Base-by-base conservation (phyloP, 1,284 basidiomycete genomes). In the Apiotrichum akiyoshidainum region DNA sequence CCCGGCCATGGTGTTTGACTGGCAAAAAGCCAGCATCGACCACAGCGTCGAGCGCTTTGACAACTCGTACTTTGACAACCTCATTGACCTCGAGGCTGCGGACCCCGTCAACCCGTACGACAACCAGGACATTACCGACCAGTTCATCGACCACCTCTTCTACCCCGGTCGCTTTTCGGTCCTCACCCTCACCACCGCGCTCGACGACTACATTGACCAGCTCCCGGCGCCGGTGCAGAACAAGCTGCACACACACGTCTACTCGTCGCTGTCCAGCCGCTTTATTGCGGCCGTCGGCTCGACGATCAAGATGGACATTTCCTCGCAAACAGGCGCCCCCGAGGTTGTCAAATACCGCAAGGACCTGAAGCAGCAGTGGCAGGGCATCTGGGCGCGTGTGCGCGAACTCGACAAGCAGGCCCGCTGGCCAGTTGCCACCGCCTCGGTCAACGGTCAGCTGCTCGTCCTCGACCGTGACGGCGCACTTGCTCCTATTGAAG, bases 351-450 rank as follows among this genome's bases (percentile, higher is more conserved):
- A 85, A 54, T 93, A 90, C 73, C 88, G 89, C 84, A 87, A 85
- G 67, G 85, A 87, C 0, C 78, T 94, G 63, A 93, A 91, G 74
- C 81, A 89, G 42, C 91, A 96, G 68, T 96, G 92, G 91, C 88
- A 95, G 68, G 90, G 92, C 2, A 90, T 95, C 69, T 86, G 94
- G 63, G 88, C 92, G 14, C 83, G 90, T 45, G 91, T 90, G 67
- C 85, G 89, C 57, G 90, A 93, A 67, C 81, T 92, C 14, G 91
- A 95, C 76, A 85, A 88, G 49, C 86, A 86, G 65, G 89, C 88
- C 22, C 83, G 91, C 47, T 90, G 89, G 87, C 90, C 91, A 0
- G 81, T 94, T 16, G 49, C 57, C 9, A 68, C 67, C 4, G 41
- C 65, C 1, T 34, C 66, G 2, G 12, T 68, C 34, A 59, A 66